Conservation (phyloP, 768 basidiomycete genomes). For the Cystobasidium onofrii region DNA sequence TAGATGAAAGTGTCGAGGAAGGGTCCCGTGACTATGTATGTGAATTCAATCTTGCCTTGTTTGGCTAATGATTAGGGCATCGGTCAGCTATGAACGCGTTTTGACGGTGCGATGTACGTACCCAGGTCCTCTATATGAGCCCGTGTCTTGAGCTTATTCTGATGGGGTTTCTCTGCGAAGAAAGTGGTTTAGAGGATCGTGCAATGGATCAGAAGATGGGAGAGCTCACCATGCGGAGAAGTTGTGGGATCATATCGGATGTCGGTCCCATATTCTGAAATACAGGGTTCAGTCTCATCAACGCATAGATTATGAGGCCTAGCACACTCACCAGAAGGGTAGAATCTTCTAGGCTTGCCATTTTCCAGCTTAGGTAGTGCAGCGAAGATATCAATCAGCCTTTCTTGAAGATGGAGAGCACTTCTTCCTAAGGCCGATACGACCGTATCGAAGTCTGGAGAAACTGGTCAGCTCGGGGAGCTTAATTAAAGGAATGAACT, state of each 20-base stretch:
- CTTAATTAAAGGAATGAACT: background rate
- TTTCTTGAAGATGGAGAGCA: constrained; percentile 29
- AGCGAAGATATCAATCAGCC: constrained; percentile 25
- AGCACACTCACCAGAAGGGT: constrained; percentile 23
- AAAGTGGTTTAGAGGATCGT: background rate
- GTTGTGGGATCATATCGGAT: constrained; percentile 32
- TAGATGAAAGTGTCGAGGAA: constrained; percentile 35
- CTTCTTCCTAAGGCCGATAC: constrained; percentile 34
- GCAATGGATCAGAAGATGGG: background rate
- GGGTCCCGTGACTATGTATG: constrained; percentile 33
- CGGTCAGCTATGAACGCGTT: background rate
- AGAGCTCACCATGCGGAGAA: constrained; percentile 29
- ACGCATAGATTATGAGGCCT: background rate
- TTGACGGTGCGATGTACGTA: background rate
- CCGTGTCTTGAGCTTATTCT: constrained; percentile 36
- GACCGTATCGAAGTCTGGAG: constrained; percentile 29
- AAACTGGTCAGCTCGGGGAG: background rate
- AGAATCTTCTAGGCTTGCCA: constrained; percentile 33
- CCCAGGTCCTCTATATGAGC: constrained; percentile 32
- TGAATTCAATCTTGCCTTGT: constrained; percentile 33
- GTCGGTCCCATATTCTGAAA: constrained; percentile 33
- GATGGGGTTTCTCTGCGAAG: constrained; percentile 32
- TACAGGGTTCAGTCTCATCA: background rate
- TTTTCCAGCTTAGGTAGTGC: constrained; percentile 1
- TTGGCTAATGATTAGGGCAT: background rate